Evolutionary conservation across 1,284 basidiomycete species (phyloP).

Genomic region (Pyrrhoderma noxium): DNA sequence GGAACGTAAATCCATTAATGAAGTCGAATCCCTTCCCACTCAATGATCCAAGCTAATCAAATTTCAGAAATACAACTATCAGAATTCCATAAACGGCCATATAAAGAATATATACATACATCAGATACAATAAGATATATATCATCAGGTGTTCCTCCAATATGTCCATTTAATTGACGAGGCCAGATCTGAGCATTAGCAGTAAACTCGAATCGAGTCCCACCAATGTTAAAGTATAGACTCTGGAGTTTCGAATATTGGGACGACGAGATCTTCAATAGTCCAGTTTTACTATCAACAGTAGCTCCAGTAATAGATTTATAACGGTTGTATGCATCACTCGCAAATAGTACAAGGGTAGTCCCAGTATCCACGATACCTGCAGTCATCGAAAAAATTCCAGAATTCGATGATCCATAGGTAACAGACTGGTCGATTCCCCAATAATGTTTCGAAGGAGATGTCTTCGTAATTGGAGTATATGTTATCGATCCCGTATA

Average conservation of each 20-base stretch:
- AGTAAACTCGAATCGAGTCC: conserved; percentile 18
- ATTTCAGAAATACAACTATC: neutral
- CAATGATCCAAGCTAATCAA: conserved; percentile 20
- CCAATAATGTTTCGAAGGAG: conserved; percentile 29
- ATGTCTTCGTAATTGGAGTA: conserved; percentile 16
- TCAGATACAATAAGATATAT: conserved; percentile 20
- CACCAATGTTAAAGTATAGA: conserved; percentile 19
- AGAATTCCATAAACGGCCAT: neutral
- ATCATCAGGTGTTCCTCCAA: conserved; percentile 14
- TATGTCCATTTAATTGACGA: conserved; percentile 17
- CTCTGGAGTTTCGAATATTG: conserved; percentile 18
- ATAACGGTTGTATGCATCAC: conserved; percentile 19
- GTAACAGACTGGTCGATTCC: conserved; percentile 29
- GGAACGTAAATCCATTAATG: conserved; percentile 28
- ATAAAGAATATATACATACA: conserved; percentile 5
- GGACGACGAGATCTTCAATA: conserved; percentile 17
- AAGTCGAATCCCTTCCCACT: conserved; percentile 21
- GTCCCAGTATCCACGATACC: conserved; percentile 25
- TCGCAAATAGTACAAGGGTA: conserved; percentile 19
- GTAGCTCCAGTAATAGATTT: conserved; percentile 15
- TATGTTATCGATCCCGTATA: conserved; percentile 18
- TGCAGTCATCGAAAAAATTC: conserved; percentile 19
- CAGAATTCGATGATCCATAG: conserved; percentile 21
- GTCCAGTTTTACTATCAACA: conserved; percentile 18
- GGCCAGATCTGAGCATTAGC: conserved; percentile 21